Percentiles rank a stretch among this genome's conserved stretches.
phyloP scores from a whole-genome alignment of 140 eudicot genomes.

The Artemisia princeps region DNA sequence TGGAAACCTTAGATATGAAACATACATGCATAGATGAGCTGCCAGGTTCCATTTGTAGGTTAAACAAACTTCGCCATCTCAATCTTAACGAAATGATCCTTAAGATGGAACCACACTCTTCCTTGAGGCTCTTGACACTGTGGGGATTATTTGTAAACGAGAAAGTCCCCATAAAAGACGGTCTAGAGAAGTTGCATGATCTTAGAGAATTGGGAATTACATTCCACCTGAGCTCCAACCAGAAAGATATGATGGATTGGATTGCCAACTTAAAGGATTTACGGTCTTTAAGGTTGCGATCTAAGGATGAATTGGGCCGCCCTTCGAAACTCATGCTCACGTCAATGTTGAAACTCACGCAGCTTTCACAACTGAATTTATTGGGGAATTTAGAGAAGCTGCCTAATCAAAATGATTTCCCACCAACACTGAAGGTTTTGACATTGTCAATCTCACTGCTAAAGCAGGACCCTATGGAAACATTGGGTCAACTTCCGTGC shows the following conservation, averaged over 20 bases:
- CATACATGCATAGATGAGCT: conserved; percentile 40
- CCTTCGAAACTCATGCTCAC: conserved; percentile 30
- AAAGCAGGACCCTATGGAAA: conserved; percentile 39
- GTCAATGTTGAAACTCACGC: conserved; percentile 25
- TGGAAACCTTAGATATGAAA: conserved; percentile 55
- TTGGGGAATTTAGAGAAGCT: conserved; percentile 35
- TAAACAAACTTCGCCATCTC: conserved; percentile 44
- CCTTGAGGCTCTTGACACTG: conserved; percentile 39
- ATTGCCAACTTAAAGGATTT: conserved; percentile 22
- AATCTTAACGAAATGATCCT: conserved; percentile 40
- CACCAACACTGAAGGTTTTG: conserved; percentile 41
- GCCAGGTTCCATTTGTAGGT: conserved; percentile 46
- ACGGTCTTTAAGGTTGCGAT: conserved; percentile 34
- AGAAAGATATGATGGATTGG: conserved; percentile 34
- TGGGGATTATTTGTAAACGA: conserved; percentile 48
- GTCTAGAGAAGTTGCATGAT: conserved; percentile 25
- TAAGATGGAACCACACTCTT: conserved; percentile 11
- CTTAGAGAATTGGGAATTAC: conserved; percentile 47
- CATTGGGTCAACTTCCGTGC: conserved; percentile 34
- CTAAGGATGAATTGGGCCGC: conserved; percentile 27
- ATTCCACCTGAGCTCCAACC: conserved; percentile 24
- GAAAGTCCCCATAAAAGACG: conserved; percentile 24
- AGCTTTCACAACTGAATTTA: conserved; percentile 41
- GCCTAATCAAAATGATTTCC: conserved; percentile 25
- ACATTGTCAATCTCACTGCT: conserved; percentile 41